Evolutionary conservation across 805 yeast species (phyloP).

Genomic region (Metschnikowia shivogae): DNA sequence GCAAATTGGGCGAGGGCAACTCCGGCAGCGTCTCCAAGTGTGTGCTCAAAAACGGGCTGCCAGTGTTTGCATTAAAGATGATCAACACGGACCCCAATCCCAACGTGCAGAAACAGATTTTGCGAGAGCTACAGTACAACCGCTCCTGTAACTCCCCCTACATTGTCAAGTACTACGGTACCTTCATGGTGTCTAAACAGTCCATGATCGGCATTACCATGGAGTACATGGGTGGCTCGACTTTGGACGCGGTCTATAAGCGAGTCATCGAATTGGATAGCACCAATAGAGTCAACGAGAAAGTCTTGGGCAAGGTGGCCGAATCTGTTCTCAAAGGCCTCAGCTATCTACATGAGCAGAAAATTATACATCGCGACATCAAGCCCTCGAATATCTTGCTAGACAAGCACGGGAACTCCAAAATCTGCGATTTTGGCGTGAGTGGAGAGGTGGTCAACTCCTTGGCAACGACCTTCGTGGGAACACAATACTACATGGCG

Average conservation of each 20-base stretch:
- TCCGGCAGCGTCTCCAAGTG: slow-evolving; percentile 91
- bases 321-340: slow-evolving; percentile 81
- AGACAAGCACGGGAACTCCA: slow-evolving; percentile 74
- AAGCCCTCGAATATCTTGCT: slow-evolving; percentile 91
- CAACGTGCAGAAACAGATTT: slow-evolving; percentile 82
- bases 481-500: slow-evolving; percentile 97
- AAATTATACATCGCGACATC: slow-evolving; percentile 91
- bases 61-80: slow-evolving; percentile 78
- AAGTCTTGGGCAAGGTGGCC: slow-evolving; percentile 86
- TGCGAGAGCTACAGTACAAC: slow-evolving; percentile 87
- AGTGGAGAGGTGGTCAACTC: slow-evolving; percentile 96
- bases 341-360: slow-evolving; percentile 80
- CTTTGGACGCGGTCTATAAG: slow-evolving; percentile 87
- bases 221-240: slow-evolving; percentile 96
- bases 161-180: slow-evolving; percentile 91
- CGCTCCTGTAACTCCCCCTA: slow-evolving; percentile 75
- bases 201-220: slow-evolving; percentile 89
- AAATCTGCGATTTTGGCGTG: slow-evolving; percentile 95
- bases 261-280: slow-evolving; percentile 56
- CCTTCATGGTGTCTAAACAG: slow-evolving; percentile 70
- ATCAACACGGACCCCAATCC: slow-evolving; percentile 77
- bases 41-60: slow-evolving; percentile 50
- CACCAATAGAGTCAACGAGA: slow-evolving; percentile 88
- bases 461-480: slow-evolving; percentile 93
- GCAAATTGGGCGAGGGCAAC: slow-evolving; percentile 85